Percentiles rank a stretch among this genome's conserved stretches.
phyloP scores from a whole-genome alignment of 176 grass and related monocot genomes.

The Bothriochloa decipiens region DNA sequence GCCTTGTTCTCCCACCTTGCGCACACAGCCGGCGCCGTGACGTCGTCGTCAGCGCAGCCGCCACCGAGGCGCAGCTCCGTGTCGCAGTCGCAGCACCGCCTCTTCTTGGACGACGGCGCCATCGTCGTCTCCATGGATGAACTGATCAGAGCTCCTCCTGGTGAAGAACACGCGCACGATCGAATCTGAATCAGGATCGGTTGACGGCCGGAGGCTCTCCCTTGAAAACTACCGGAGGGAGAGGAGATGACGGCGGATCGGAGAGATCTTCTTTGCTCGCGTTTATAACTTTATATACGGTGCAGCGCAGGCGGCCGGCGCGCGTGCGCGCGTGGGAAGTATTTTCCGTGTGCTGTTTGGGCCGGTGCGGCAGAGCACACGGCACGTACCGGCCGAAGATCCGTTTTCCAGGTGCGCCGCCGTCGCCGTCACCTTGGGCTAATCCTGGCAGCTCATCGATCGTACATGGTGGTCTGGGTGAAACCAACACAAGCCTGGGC shows the following conservation, averaged over 20 bases:
- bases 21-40: background rate
- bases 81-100: background rate
- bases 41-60: background rate
- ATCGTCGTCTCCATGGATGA: background rate
- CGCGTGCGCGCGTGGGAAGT: background rate
- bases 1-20: background rate
- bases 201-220: background rate
- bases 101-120: background rate
- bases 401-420: constrained; percentile 13
- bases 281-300: background rate
- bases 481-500: too few relatives aligned
- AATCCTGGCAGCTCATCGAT: background rate
- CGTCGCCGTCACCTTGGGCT: background rate
- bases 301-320: background rate
- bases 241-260: background rate
- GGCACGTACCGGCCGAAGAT: too few relatives aligned
- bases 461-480: background rate
- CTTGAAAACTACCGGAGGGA: background rate
- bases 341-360: background rate
- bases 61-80: constrained; percentile 12
- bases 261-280: background rate
- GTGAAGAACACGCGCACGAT: background rate
- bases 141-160: too few relatives aligned
- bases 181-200: background rate
- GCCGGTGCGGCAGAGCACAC: too few relatives aligned